Evolutionary conservation across 1,139 yeast species (phyloP), one percentile per base, ranked within the genome.

Genomic region (Pneumocystis oryctolagi): DNA sequence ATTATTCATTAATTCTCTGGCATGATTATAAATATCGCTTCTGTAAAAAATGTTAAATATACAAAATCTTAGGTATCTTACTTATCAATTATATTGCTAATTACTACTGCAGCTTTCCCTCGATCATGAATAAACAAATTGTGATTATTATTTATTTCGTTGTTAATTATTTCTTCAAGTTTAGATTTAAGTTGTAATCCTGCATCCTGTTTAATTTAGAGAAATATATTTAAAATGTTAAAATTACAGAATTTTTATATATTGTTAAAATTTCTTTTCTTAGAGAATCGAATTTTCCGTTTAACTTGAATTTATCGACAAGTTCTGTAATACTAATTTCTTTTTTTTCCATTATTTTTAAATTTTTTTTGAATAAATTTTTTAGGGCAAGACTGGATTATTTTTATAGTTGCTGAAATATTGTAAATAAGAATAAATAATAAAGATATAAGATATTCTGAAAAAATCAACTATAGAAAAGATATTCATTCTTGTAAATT

Each of bases 141-240:
- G 16, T 47, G 30, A 47, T 47, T 47, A 47, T 47, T 47, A 31
- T 25, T 28, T 47, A 47, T 47, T 47, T 47, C 55, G 12, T 47
- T 47, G 12, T 25, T 47, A 47, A 47, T 47, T 47, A 47, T 47
- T 47, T 47, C 55, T 25, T 47, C 55, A 47, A 47, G 55, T 12
- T 47, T 47, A 20, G 55, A 47, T 47, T 47, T 47, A 47, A 47
- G 55, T 47, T 47, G 55, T 47, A 47, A 47, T 47, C 55, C 55
- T 9, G 55, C 14, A 47, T 47, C 30, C 55, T 47, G 30, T 9
- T 12, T 25, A 47, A 47, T 47, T 47, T 25, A 47, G 55, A 47
- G 16, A 25, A 6, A 47, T 47, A 47, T 12, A 47, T 47, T 47
- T 25, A 47, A 47, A 25, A 3, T 25, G 18, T 9, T 9, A 25